These are phyloP conservation scores for Penicillium sp. DNA, from an alignment of 2,329 filamentous ascomycete genomes.

Conservation along the genomic window DNA sequence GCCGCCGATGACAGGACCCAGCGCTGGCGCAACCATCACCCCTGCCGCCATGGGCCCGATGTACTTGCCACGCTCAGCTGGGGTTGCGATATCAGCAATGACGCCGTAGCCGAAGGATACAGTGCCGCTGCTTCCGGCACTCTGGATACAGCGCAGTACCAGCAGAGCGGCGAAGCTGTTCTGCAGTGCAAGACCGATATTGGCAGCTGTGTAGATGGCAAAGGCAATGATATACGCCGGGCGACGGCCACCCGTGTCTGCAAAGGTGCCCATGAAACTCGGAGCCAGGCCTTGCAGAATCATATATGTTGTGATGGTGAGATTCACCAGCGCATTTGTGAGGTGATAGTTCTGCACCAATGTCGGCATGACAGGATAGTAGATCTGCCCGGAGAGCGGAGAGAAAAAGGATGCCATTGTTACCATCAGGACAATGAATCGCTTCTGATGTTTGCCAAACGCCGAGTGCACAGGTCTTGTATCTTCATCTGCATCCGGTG, in stretches of 20 bases:
- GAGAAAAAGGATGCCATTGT: constrained; percentile 44
- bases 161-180: constrained; percentile 30
- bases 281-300: constrained; percentile 31
- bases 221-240: constrained; percentile 31
- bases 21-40: constrained; percentile 23
- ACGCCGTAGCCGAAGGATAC: constrained; percentile 32
- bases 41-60: constrained; percentile 29
- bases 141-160: constrained; percentile 33
- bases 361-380: constrained; percentile 28
- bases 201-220: constrained; percentile 30
- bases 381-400: constrained; percentile 39
- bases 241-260: constrained; percentile 33
- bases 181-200: constrained; percentile 34
- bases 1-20: constrained; percentile 34
- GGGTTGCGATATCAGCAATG: constrained; percentile 32
- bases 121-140: constrained; percentile 27
- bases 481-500: not conserved
- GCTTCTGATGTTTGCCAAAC: constrained; percentile 34
- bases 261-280: constrained; percentile 30
- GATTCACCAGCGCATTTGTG: constrained; percentile 25
- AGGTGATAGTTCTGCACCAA: constrained; percentile 22
- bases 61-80: constrained; percentile 32
- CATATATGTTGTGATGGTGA: constrained; percentile 33
- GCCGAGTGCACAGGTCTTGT: constrained; percentile 25
- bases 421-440: constrained; percentile 40